Percentiles rank a stretch among this genome's conserved stretches.
Conservation (phyloP, 2,329 filamentous ascomycete species). For the Mycocentrospora acerina region DNA sequence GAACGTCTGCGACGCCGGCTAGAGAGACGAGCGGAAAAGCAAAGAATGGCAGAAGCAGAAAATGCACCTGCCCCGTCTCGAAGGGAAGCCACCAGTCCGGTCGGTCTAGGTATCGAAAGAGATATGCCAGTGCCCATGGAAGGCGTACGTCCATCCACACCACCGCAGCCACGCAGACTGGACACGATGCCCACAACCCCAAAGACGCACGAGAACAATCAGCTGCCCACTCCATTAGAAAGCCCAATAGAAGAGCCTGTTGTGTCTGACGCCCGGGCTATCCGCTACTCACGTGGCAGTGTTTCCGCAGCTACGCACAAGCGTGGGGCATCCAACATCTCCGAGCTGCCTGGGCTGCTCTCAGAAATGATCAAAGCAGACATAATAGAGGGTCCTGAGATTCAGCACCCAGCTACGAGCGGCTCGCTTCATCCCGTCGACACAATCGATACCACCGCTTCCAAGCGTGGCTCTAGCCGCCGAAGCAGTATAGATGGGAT, state of each 20-base stretch:
- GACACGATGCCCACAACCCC: slow-evolving; percentile 21
- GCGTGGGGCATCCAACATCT: slow-evolving; percentile 54
- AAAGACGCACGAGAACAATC: slow-evolving; percentile 21
- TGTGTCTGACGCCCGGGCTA: slow-evolving; percentile 51
- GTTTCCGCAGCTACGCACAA: slow-evolving; percentile 50
- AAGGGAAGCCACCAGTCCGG: slow-evolving; percentile 42
- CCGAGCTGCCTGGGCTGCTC: slow-evolving; percentile 54
- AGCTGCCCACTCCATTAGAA: slow-evolving; percentile 41
- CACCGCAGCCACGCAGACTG: slow-evolving; percentile 22
- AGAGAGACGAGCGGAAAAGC: slow-evolving; percentile 64
- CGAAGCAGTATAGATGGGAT: slow-evolving; percentile 36
- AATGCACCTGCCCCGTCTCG: slow-evolving; percentile 58
- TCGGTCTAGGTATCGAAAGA: slow-evolving; percentile 60
- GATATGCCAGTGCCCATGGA: slow-evolving; percentile 58
- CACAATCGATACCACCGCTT: slow-evolving; percentile 31
- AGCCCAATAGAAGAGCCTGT: slow-evolving; percentile 50
- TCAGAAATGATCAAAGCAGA: slow-evolving; percentile 40
- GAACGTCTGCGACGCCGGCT: slow-evolving; percentile 67
- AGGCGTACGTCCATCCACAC: slow-evolving; percentile 47
- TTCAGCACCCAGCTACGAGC: slow-evolving; percentile 31
- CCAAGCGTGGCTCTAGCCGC: slow-evolving; percentile 27
- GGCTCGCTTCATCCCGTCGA: slow-evolving; percentile 37
- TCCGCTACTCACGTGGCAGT: slow-evolving; percentile 51
- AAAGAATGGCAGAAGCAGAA: slow-evolving; percentile 59
- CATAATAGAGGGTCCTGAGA: slow-evolving; percentile 17